Evolutionary conservation across 305 asterid species (phyloP), one percentile per base, ranked within the genome.

Genomic region (Caryopteris hybrid): DNA sequence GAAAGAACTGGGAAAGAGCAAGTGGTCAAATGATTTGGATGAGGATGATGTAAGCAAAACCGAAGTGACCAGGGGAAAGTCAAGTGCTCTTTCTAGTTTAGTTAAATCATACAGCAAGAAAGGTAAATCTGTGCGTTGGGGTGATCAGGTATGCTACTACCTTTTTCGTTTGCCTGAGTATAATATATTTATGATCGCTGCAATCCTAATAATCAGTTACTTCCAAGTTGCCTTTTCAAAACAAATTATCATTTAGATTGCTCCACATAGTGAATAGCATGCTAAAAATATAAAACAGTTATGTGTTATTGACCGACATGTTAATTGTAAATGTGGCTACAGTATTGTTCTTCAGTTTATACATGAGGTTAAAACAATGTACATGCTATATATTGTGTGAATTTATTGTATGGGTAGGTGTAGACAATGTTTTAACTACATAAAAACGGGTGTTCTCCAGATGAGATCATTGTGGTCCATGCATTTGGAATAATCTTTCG

Each of bases 61-160:
- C 67, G 78, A 84, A 79, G 70, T 47, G 11, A 50, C 75, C 45
- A 43, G 38, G 51, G 72, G 75, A 79, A 88, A 81, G 22, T 70
- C 82, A 48, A 72, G 73, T 65, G 65, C 78, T 60, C 78, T 80
- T 73, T 71, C 92, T 69, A 80, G 86, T 61, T 79, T 80, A 77
- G 69, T 57, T 12, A 79, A 83, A 75, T 77, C 93, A 67, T 79
- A 70, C 81, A 70, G 86, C 70, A 90, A 90, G 88, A 85, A 85
- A 85, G 95, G 99, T 84, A 90, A 93, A 85, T 83, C 92, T 67
- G 89, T 93, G 61, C 92, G 88, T 82, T 93, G 97, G 99, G 89
- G 95, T 61, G 97, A 90, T 76, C 77, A 93, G 99, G 97, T 93
- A 93, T 77, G 86, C 62, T 29, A 71, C 38, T 55, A 25, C 57